Conservation (phyloP, 2,329 filamentous ascomycete species). For the Hypoxylon sp. region DNA sequence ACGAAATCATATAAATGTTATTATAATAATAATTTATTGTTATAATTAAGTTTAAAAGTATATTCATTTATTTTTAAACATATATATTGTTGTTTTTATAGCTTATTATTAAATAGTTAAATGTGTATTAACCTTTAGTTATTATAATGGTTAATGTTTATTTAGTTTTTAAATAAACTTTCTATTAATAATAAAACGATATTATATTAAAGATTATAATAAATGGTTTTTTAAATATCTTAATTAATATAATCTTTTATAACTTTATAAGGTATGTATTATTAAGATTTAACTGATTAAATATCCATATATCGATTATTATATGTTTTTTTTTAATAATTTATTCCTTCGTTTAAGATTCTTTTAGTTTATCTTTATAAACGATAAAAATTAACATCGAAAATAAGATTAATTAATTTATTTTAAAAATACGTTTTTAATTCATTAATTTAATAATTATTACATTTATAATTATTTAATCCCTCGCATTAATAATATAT, state of each 20-base stretch:
- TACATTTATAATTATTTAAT: conserved; percentile 9
- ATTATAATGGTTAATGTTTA: too few species aligned
- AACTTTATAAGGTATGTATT: background rate
- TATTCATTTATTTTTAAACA: too few species aligned
- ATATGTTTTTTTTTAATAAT: background rate
- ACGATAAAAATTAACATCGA: conserved; percentile 10
- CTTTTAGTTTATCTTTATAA: conserved; percentile 1
- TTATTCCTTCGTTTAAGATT: too few species aligned
- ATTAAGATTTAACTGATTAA: background rate
- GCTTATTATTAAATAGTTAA: too few species aligned
- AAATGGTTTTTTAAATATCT: background rate
- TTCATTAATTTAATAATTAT: too few species aligned
- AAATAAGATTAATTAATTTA: background rate
- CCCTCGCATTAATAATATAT: conserved; percentile 10
- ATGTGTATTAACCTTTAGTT: too few species aligned
- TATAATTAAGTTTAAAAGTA: too few species aligned
- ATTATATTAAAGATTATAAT: background rate
- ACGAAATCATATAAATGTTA: background rate
- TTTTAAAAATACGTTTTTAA: conserved; percentile 2
- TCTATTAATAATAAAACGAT: too few species aligned
- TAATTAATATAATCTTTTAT: background rate
- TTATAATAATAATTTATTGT: too few species aligned
- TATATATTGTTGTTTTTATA: too few species aligned
- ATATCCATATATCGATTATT: conserved; percentile 12
- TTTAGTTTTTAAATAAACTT: too few species aligned